Percentiles rank a stretch among this genome's conserved stretches.
Evolutionary conservation across 2,329 filamentous ascomycete genomes (phyloP).

Genomic region (Helotiales sp.): DNA sequence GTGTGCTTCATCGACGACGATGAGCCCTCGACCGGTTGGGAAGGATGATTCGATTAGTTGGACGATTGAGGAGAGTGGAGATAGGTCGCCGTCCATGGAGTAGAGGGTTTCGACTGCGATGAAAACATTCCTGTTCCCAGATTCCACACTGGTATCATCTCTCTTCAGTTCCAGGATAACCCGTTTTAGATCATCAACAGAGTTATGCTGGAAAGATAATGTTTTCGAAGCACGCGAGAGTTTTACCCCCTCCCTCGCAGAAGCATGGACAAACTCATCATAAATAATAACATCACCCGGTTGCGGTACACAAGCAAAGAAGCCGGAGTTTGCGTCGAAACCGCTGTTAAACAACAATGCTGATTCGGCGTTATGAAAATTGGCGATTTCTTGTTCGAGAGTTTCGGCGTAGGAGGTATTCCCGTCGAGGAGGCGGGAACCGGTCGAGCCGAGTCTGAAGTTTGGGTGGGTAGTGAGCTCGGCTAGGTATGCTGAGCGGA

Average conservation of each 20-base stretch:
- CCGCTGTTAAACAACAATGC: conserved; percentile 62
- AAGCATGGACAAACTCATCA: conserved; percentile 68
- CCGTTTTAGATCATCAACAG: conserved; percentile 37
- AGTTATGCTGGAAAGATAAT: conserved; percentile 59
- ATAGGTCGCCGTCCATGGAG: conserved; percentile 49
- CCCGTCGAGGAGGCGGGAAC: conserved; percentile 65
- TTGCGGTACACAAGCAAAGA: conserved; percentile 50
- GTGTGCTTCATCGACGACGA: conserved; percentile 59
- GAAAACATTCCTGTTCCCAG: conserved; percentile 38
- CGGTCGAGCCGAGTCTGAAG: conserved; percentile 39
- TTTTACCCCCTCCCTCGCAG: conserved; percentile 50
- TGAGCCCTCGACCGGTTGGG: conserved; percentile 42
- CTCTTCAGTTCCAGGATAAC: conserved; percentile 22
- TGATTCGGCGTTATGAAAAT: conserved; percentile 57
- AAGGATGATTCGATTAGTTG: conserved; percentile 40
- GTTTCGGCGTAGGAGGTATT: conserved; percentile 60
- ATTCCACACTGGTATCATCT: conserved; percentile 33
- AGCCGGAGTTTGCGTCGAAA: conserved; percentile 53
- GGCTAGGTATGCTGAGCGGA: conserved; percentile 19
- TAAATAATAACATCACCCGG: conserved; percentile 58
- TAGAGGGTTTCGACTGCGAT: conserved; percentile 45
- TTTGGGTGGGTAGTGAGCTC: conserved; percentile 14
- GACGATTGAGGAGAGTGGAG: conserved; percentile 41
- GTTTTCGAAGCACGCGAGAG: conserved; percentile 38
- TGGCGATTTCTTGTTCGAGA: conserved; percentile 58